Evolutionary conservation across 106 monocot genomes (phyloP), one percentile per base, ranked within the genome.

Genomic region (Allium sativum): DNA sequence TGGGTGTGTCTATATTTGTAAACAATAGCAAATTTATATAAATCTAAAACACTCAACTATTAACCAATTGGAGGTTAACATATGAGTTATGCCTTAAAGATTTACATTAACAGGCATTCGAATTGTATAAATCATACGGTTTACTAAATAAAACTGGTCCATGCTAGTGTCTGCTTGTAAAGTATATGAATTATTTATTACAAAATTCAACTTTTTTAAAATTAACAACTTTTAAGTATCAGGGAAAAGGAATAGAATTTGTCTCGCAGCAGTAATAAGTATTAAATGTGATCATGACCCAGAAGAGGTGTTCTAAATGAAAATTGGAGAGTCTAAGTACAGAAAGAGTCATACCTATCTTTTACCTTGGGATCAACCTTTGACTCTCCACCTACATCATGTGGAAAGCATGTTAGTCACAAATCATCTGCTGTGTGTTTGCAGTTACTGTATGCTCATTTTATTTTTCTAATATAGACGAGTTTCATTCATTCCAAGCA

Each of bases 341-440:
- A 64, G 13, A 64, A 64, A 40, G 41, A 61, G 20, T 41, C 21
- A 42, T 51, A 78, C 77, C 82, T 74, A 46, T 78, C 73, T 60
- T 67, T 61, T 20, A 47, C 58, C 12, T 56, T 44, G 18, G 45
- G 45, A 67, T 58, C 65, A 67, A 46, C 74, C 18, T 52, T 51
- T 62, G 45, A 44, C 8, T 69, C 61, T 9, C 13, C 52, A 62
- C 62, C 70, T 70, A 52, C 40, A 45, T 46, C 3, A 18, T 8
- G 20, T 45, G 1, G 8, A 65, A 6, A 21, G 22, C 7, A 40
- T 50, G 22, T 52, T 52, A 65, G 21, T n/a, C 22, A 65, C 12
- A 65, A 51, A 65, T 20, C 50, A 64, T 45, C 17, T 48, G 63
- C 18, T 55, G 18, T 11, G 17, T 18, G 21, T 18, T 9, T 13